A percentile compares a stretch with the other conserved stretches of the same genome.
These are phyloP conservation scores for Penicillium sp. DNA, from an alignment of 2,329 filamentous ascomycete species.

Conservation along the genomic window DNA sequence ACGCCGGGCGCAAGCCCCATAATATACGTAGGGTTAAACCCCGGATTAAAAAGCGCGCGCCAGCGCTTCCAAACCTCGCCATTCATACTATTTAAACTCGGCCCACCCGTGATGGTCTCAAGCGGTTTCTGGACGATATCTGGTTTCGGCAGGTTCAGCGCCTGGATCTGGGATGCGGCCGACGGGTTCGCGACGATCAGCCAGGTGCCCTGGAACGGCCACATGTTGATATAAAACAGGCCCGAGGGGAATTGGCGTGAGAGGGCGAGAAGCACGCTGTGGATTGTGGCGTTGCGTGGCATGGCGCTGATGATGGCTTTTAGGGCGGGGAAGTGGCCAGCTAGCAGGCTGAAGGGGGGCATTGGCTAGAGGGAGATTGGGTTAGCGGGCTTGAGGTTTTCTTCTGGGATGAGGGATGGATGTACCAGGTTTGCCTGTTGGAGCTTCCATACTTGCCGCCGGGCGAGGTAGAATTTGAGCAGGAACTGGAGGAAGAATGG, in stretches of 20 bases:
- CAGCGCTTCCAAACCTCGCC: conserved; percentile 10
- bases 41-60: conserved; percentile 15
- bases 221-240: conserved; percentile 10
- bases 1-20: conserved; percentile 8
- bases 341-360: background rate
- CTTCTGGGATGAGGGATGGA: background rate
- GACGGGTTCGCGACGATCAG: background rate
- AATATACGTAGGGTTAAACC: conserved; percentile 9
- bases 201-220: conserved; percentile 4
- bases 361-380: background rate
- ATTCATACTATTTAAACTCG: conserved; percentile 12
- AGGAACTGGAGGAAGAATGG: background rate
- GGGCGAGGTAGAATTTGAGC: background rate
- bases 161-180: background rate
- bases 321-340: conserved; percentile 1
- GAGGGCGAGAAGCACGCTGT: conserved; percentile 4
- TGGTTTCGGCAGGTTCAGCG: conserved; percentile 8
- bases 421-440: conserved; percentile 6
- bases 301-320: conserved; percentile 1
- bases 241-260: conserved; percentile 1
- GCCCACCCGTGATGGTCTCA: conserved; percentile 13
- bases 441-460: conserved; percentile 4
- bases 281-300: conserved; percentile 7
- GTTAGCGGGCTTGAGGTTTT: background rate
- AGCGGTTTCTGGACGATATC: conserved; percentile 3